Base-by-base conservation (phyloP, 2,329 filamentous ascomycete species). In the Leptoxyphium fumago region DNA sequence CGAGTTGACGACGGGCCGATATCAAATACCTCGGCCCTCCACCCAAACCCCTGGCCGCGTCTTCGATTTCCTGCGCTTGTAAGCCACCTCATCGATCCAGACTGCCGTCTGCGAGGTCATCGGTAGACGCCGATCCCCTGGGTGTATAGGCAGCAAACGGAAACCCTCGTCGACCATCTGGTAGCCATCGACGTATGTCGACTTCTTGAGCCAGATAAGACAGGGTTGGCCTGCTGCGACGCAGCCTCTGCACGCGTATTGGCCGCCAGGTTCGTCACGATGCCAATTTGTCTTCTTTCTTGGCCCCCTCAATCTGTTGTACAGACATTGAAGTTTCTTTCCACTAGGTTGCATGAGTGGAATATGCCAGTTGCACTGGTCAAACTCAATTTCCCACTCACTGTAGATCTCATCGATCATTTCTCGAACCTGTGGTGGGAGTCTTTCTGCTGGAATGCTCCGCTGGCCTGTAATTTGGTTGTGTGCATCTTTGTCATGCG, bases 91-190 rank as follows among this genome's bases (percentile, higher is more conserved):
- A 43, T 54, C 53, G 21, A 57, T 10, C 55, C 55, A 57, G 36
- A 55, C 48, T 46, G 55, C 54, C 32, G 47, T 46, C 11, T 46
- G 52, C 34, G 46, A 45, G 48, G 46, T 42, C 2, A 54, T 44
- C 38, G 40, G 45, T 40, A 14, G 45, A 38, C 42, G 48, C 11
- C 55, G 43, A 46, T 57, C 55, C 5, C 50, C 42, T 32, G 50
- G 45, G 44, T 55, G 50, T 47, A 58, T 41, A 18, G 56, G 55
- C 46, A 58, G 45, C 18, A 56, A 43, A 45, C 47, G 47, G 21
- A 57, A 55, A 40, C 52, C 52, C 30, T 52, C 51, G 9, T 46
- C 47, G 39, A 1, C 32, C 21, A 26, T 7, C 7, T 26, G 21
- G 21, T 4, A 26, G 7, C 21, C 21, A 26, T 26, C 21, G 3